Percentiles rank a stretch among this genome's conserved stretches.
Evolutionary conservation across 2,329 filamentous ascomycete species (phyloP).

Genomic region (Claviceps sorghi): DNA sequence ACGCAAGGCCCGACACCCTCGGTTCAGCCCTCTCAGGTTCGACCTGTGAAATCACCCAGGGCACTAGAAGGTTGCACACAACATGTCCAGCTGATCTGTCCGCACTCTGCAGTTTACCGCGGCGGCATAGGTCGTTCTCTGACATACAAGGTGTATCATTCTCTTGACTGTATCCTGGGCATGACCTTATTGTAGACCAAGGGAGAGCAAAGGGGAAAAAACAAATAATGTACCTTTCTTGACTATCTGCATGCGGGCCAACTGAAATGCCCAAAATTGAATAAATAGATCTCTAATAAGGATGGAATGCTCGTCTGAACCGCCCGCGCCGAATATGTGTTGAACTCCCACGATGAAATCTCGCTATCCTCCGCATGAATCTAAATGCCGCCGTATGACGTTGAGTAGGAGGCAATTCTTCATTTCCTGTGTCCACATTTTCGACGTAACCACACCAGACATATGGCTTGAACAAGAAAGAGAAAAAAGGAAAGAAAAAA

Average conservation of each 20-base stretch:
- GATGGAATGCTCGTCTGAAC: neutral
- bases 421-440: neutral
- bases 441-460: neutral
- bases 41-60: too few species aligned
- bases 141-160: too few species aligned
- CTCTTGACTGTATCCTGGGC: too few species aligned
- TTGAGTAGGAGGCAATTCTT: neutral
- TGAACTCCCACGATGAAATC: neutral
- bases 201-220: neutral
- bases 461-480: neutral
- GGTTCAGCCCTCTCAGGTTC: too few species aligned
- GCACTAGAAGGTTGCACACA: too few species aligned
- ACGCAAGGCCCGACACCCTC: too few species aligned
- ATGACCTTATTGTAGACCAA: too few species aligned
- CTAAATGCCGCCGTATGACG: neutral
- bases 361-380: neutral
- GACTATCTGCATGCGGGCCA: neutral
- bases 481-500: neutral
- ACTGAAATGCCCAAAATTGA: neutral
- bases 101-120: too few species aligned
- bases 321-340: neutral
- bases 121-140: too few species aligned
- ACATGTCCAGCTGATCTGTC: too few species aligned
- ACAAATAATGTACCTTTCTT: neutral
- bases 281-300: neutral